Conservation (phyloP, 495 filamentous ascomycete species). For the Aspergillus mulundensis region DNA sequence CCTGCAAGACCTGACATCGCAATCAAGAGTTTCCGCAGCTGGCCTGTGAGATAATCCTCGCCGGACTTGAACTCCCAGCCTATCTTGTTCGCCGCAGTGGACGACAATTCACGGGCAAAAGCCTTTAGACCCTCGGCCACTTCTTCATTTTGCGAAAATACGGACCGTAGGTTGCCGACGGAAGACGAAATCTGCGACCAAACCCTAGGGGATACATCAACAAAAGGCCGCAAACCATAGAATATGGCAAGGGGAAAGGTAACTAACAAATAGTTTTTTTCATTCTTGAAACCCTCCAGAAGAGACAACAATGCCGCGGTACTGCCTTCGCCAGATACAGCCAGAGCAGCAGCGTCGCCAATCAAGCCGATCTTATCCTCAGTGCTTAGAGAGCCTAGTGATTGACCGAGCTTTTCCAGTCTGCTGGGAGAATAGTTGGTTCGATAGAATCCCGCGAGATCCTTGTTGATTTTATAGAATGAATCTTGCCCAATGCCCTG, state of each 20-base stretch:
- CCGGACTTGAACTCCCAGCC: constrained; percentile 76
- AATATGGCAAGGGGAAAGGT: not conserved
- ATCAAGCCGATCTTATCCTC: constrained; percentile 90
- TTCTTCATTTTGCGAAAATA: constrained; percentile 57
- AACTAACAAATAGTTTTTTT: constrained; percentile 70
- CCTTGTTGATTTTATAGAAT: constrained; percentile 90
- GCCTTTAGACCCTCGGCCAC: constrained; percentile 64
- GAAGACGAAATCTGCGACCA: constrained; percentile 77
- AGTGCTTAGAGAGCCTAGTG: constrained; percentile 65
- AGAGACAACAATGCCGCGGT: constrained; percentile 77
- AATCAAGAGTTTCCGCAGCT: constrained; percentile 78
- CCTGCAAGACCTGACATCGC: constrained; percentile 66
- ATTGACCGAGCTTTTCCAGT: constrained; percentile 71
- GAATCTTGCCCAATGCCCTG: constrained; percentile 62
- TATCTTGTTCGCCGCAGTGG: constrained; percentile 66
- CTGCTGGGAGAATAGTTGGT: constrained; percentile 83
- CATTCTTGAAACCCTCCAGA: constrained; percentile 73
- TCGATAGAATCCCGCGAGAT: constrained; percentile 86
- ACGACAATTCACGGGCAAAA: constrained; percentile 67
- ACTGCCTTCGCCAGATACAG: constrained; percentile 76
- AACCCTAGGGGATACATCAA: constrained; percentile 48
- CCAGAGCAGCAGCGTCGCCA: constrained; percentile 87
- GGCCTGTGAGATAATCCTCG: constrained; percentile 77
- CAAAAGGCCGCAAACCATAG: not conserved
- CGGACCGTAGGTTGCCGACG: constrained; percentile 58